Evolutionary conservation across 2,329 filamentous ascomycete genomes (phyloP), one percentile per base, ranked within the genome.

Genomic region (Diaporthe sp.): DNA sequence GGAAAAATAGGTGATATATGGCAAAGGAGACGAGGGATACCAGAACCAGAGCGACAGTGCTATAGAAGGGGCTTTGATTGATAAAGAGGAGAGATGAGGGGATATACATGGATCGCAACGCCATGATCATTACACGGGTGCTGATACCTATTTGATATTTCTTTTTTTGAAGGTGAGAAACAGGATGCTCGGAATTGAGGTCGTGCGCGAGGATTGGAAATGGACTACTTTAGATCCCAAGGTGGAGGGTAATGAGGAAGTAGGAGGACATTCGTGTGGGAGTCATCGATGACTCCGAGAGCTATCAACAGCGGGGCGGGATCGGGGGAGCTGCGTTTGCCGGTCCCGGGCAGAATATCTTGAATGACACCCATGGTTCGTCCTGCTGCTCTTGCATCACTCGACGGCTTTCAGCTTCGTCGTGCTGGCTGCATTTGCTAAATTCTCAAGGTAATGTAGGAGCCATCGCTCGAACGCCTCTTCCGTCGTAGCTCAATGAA

Each of bases 271-370:
- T 5, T 28, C 31, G 8, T 37, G 28, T 37, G 62, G 31, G 31
- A 68, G 62, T 68, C 62, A 68, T 68, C 46, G 49, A 70, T 70
- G 31, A 55, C 65, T 55, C 65, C 62, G 46, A 42, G 28, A 28
- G 65, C 34, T 55, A 70, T 70, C 65, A 55, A 55, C 65, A 39
- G 65, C 34, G 65, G 46, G 65, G 65, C 34, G 9, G n/a, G 49
- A 31, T 53, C 46, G 34, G n/a, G 34, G 46, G 13, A 34, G 22
- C 46, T 42, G 65, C 49, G 10, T 28, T 42, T 37, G 62, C 44
- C 62, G 62, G 62, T 28, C 44, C 49, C 46, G 62, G 46, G 17
- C 44, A 53, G 46, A 68, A 25, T 37, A n/a, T 12, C 34, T 61
- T 25, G 13, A 22, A 57, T 17, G 13, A 44, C 37, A 25, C 1